These are phyloP conservation scores for Aspergillus fructus DNA, from an alignment of 2,329 filamentous ascomycete genomes.

Conservation along the genomic window DNA sequence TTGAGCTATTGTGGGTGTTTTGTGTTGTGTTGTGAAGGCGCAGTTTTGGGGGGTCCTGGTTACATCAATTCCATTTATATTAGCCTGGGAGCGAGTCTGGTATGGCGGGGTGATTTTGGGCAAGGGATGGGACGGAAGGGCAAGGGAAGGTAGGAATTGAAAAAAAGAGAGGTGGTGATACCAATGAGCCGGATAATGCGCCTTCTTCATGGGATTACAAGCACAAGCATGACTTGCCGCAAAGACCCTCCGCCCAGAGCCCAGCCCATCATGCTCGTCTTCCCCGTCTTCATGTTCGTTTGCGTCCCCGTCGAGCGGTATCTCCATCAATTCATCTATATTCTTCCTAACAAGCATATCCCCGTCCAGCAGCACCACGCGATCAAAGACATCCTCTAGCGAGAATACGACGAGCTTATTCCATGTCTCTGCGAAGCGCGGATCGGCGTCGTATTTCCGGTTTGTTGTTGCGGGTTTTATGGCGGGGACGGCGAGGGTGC, in stretches of 20 bases:
- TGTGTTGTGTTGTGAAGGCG: constrained; percentile 61
- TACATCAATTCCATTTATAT: background rate
- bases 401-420: constrained; percentile 79
- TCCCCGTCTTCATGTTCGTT: constrained; percentile 40
- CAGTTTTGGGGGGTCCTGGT: constrained; percentile 54
- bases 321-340: constrained; percentile 91
- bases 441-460: constrained; percentile 72
- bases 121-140: background rate
- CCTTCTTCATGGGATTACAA: constrained; percentile 22
- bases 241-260: constrained; percentile 56
- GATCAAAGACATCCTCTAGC: constrained; percentile 69
- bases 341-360: constrained; percentile 83
- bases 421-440: constrained; percentile 88
- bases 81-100: no score
- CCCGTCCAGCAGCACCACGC: constrained; percentile 80
- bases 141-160: background rate
- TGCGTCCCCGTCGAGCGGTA: constrained; percentile 67
- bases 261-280: background rate
- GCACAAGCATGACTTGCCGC: constrained; percentile 22
- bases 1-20: constrained; percentile 24
- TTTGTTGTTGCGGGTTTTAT: constrained; percentile 64
- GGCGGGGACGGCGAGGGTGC: constrained; percentile 68
- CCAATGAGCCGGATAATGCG: constrained; percentile 31
- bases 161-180: constrained; percentile 51
- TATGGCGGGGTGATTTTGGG: background rate